Base-by-base conservation (phyloP, 2,329 filamentous ascomycete genomes). In the Sporothrix pallida region DNA sequence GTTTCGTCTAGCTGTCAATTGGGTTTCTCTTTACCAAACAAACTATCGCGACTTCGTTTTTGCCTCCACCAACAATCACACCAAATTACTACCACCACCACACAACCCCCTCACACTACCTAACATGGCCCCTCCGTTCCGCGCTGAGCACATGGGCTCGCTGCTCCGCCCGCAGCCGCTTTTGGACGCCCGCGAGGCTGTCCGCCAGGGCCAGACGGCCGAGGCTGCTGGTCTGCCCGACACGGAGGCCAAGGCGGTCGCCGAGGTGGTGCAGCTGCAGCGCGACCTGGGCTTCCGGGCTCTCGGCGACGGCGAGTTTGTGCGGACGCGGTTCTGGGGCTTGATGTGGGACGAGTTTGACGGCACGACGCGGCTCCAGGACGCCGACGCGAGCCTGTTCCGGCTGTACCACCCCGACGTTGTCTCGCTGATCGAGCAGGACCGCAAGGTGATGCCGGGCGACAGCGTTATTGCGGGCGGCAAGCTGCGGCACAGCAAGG, bases 71-170 rank as follows among this genome's bases (percentile, higher is more conserved):
- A 23, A 37, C 7, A 6, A 37, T 7, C 31, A 37, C 31, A 37
- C 4, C 31, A 37, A 37, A 37, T 37, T 37, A 37, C 3, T 23
- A 15, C 23, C 58, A 52, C 54, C 17, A 70, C 9, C 12, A 60
- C 6, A 23, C 72, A 48, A 20, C 52, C 13, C 42, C 52, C 13
- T 20, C 42, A n/a, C 13, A 12, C 12, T 17, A 15, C 17, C 17
- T 58, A 73, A 50, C 65, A 74, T 74, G 72, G 72, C 72, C 10
- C 72, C 72, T 54, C 75, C 91, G 52, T 93, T 93, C 84, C 87
- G 92, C 78, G 92, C 92, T 68, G 92, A 94, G 85, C 92, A 94
- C 78, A 86, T 93, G 78, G 92, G 92, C 77, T 93, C 91, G 12
- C 85, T 94, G 42, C 87, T 93, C 52, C 89, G 92, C 17, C 91